Evolutionary conservation across 768 basidiomycete species (phyloP), one percentile per base, ranked within the genome.

Genomic region (Cystofilobasidium bisporidii): DNA sequence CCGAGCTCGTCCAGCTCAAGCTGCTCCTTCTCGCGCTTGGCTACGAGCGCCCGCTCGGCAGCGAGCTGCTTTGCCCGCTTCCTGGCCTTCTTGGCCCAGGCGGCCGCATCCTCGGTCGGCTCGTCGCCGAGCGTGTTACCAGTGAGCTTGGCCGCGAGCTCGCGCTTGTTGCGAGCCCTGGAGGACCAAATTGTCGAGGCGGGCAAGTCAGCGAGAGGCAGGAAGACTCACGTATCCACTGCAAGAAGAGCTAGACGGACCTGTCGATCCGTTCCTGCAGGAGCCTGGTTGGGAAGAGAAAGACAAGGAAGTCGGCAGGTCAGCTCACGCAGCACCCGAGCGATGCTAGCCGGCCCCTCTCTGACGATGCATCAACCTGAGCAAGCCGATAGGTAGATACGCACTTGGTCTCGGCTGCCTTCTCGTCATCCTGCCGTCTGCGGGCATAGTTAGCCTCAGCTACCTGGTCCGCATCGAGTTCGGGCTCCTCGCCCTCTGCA

Each of bases 81-180:
- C 81, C 93, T 94, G 75, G 81, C 86, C 76, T 82, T 82, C 80
- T 91, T 98, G 75, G 94, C 81, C 94, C 94, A 99, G 26, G 91
- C 83, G 72, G 88, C 85, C 72, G 91, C 89, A 75, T 80, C 81
- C 73, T 86, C 85, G 2, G 66, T 47, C 9, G 56, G 72, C 1
- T 71, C 73, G 72, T 80, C 87, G 79, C 90, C 96, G 70, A 99
- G 86, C 71, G 93, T 94, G 74, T 86, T 77, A 73, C 96, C 96
- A 79, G 87, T 89, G 77, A 98, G 86, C 79, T 88, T 87, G 72
- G 89, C 82, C 80, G 89, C 86, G 75, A 98, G 86, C 78, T 96
- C 94, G 74, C 85, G 85, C 78, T 87, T 84, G 81, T 98, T 98
- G 80, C 87, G 87, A 79, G 92, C 87, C 85, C 77, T 78, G 70